Percentiles rank a stretch among this genome's conserved stretches.
phyloP scores from a whole-genome alignment of 495 filamentous ascomycete genomes.

The Penicillium flavigenum region DNA sequence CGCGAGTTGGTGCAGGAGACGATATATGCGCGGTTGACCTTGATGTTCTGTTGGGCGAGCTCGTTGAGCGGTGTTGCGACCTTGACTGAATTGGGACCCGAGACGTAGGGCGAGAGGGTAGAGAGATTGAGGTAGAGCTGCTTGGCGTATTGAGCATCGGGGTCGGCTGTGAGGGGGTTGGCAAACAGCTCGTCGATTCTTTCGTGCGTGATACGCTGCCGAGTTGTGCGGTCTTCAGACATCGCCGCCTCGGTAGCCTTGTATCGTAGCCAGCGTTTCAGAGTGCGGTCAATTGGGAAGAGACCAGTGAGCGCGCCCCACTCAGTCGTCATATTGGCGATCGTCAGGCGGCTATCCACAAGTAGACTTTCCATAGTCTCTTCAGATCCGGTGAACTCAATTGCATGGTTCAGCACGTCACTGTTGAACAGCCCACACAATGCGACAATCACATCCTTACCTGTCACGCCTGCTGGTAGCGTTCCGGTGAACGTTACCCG shows the following conservation, averaged over 20 bases:
- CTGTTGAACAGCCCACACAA: slow-evolving; percentile 86
- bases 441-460: slow-evolving; percentile 93
- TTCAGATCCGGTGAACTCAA: slow-evolving; percentile 83
- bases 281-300: slow-evolving; percentile 77
- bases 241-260: slow-evolving; percentile 73
- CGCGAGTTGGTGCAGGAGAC: slow-evolving; percentile 91
- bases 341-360: slow-evolving; percentile 77
- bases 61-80: slow-evolving; percentile 70
- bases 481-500: slow-evolving; percentile 74
- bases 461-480: slow-evolving; percentile 78
- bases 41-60: slow-evolving; percentile 63
- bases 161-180: slow-evolving; percentile 68
- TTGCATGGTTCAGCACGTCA: slow-evolving; percentile 88
- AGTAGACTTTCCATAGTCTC: slow-evolving; percentile 73
- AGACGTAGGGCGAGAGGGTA: slow-evolving; percentile 79
- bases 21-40: slow-evolving; percentile 82
- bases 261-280: slow-evolving; percentile 72
- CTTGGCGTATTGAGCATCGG: slow-evolving; percentile 80
- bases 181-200: slow-evolving; percentile 69
- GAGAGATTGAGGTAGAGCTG: slow-evolving; percentile 74
- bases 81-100: slow-evolving; percentile 93
- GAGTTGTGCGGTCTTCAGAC: slow-evolving; percentile 18
- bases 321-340: slow-evolving; percentile 95
- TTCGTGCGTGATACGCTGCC: slow-evolving; percentile 62
- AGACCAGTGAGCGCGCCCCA: slow-evolving; percentile 83